Base-by-base conservation (phyloP, 495 filamentous ascomycete genomes). In the Cercophora samala region DNA sequence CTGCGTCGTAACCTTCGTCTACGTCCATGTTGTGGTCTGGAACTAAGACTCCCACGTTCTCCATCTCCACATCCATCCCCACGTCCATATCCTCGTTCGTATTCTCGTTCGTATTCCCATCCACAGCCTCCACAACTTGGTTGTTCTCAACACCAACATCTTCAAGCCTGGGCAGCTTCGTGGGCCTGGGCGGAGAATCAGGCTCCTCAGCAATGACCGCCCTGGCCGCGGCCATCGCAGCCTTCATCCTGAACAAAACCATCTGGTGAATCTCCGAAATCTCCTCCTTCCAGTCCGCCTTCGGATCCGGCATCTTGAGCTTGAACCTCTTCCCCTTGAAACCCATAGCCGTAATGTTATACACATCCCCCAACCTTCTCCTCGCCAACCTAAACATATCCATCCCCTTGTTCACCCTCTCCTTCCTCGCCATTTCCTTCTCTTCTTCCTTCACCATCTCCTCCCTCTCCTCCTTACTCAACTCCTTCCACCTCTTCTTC, bases 401-500 rank as follows among this genome's bases (percentile, higher is more conserved):
- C 5, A 8, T 52, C 23, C 58, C 56, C 51, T 52, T 26, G 15
- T 69, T 18, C 19, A 65, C 18, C 8, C 67, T 58, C 25, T 67
- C 59, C 15, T 55, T 23, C 52, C 66, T 56, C 22, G 58, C 42
- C 52, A 68, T 66, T 56, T 73, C 73, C n/a, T 61, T 62, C n/a
- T 68, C 63, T 22, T 75, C 71, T 6, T 68, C 69, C 25, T 65
- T 64, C 17, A 75, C 59, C 9, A 79, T 72, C 32, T 72, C 70
- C 19, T 68, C 55, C 64, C 64, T 67, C 68, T 78, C 69, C 24
- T 67, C 69, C 5, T 59, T 26, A 0, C 70, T 70, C 62, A 79
- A 67, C 25, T 26, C 66, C 18, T 65, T 52, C 77, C 77, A 79
- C 17, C 71, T 68, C 5, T 71, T 72, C 59, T 79, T 79, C 64